Evolutionary conservation across 129 eudicot genomes (phyloP), one percentile per base, ranked within the genome.

Genomic region (Artemisia annua): DNA sequence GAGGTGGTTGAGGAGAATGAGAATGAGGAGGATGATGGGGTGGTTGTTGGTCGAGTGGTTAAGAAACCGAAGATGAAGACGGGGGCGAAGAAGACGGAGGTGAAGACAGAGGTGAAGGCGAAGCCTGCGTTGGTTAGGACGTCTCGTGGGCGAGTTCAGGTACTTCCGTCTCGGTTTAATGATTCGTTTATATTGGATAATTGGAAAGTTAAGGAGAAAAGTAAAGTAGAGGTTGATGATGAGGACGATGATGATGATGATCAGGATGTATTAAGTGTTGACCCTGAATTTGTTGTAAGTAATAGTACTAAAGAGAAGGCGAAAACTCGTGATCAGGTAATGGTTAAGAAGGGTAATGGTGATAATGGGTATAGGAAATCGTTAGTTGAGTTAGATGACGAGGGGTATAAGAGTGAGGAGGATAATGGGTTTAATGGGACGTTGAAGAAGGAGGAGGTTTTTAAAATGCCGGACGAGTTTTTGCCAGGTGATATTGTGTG

Each of bases 101-200:
- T 1, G 46, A 8, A 39, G 46, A 0, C 9, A 2, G 46, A 39
- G 11, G 46, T 39, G 46, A 39, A 39, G 63, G 69, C 95, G 26
- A 70, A 87, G 81, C 97, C 98, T 48, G 87, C 99, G 46, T 71
- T 94, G 84, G 96, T 94, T 43, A 86, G 96, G 80, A 94, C 99
- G 16, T 88, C 97, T 11, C 48, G 99, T 26, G 99, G 99, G 11
- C 83, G 97, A 46, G 97, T 91, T 66, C 99, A 95, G 94, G 99
- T 87, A 54, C 82, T 90, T 44, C 99, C 99, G 10, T 95, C 99
- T 50, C 77, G 90, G 32, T 95, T 86, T 68, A 95, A 88, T 69
- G 99, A 95, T 79, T 95, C 99, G 0, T 39, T 39, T 39, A 70
- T 95, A 59, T 80, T 95, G 0, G 99, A 88, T 83, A 86, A 95